Base-by-base conservation (phyloP, 306 rosid species). In the Medicago ruthenica region DNA sequence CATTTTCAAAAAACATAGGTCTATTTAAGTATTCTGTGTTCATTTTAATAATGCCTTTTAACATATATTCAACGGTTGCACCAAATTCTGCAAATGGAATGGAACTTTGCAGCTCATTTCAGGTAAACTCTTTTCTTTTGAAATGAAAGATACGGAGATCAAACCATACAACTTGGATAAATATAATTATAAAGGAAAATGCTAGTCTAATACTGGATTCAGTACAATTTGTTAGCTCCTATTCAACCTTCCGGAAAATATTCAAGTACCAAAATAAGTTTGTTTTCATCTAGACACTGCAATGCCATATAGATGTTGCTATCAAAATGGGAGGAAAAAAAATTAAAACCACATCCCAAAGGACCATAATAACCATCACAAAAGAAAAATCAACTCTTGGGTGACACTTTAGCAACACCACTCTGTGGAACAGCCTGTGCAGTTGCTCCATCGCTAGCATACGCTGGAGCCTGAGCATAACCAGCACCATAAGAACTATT, bases 401-500 rank as follows among this genome's bases (percentile, higher is more conserved):
- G 98, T 1, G 98, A 92, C 1, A 89, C 81, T 76, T 92, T 92
- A 13, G 96, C 86, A 15, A 86, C 96, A 20, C 88, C 90, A 34
- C 87, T 75, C 69, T 21, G 92, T 9, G 61, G 90, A 40, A 71
- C 85, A 60, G 88, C 58, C 69, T 79, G 97, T 17, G 97, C 72
- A 17, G 92, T 81, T n/a, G 93, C 76, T 20, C 82, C 84, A 34
- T 93, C 97, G 37, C 85, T 81, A 40, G 91, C 72, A 82, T 91
- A 94, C 0, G 53, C 85, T 0, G 89, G 87, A 41, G 93, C 80
- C 70, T 94, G 98, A 16, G 89, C 8, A 76, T 92, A 94, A 41
- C 90, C 93, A 51, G 85, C 75, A 61, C 88, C 97, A 83, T 91
- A 94, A 21, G 95, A 75, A 65, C 73, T 81, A 50, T 71, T 27